Evolutionary conservation across 352 stramenopile genomes (phyloP), one percentile per base, ranked within the genome.

Genomic region (Thraustotheca clavata): DNA sequence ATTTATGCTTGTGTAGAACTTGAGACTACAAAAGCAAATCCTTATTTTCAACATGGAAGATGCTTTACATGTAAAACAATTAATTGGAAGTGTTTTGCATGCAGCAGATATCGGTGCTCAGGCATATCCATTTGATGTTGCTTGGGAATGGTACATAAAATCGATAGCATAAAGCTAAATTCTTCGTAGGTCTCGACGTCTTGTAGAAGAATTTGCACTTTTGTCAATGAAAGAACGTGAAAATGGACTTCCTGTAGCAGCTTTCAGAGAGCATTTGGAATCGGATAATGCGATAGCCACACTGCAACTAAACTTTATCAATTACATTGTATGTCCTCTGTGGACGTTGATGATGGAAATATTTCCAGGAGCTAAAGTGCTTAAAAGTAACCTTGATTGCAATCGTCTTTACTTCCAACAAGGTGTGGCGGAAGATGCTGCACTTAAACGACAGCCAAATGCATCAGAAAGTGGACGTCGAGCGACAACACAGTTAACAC

Each of bases 291-390:
- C 73, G 27, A 78, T 79, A 26, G 84, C 68, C 38, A 78, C 79
- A 4, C 62, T 91, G 34, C 80, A 91, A 57, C 80, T 91, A 60
- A 91, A 91, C 70, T 91, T 91, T 52, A 87, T 91, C 68, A 80
- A 91, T 69, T 91, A 91, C 69, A 74, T 91, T 43, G 82, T 91
- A 33, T 71, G 77, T 16, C 82, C 82, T 43, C 63, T 91, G 24
- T 91, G 82, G 82, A 80, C 75, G 34, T 54, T 79, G 1, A 82
- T 91, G 48, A 71, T 71, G 9, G 49, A 68, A 38, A 82, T 91
- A 57, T 33, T 91, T 40, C 80, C 80, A 0, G 77, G 76, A 12
- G 77, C 72, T 16, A 76, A 72, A 0, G 52, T 52, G 4, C 65
- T 65, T 39, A 27, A 59, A 18, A 18, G 8, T 3, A 67, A 70